phyloP scores from a whole-genome alignment of 306 rosid genomes.

The Inga oerstediana region DNA sequence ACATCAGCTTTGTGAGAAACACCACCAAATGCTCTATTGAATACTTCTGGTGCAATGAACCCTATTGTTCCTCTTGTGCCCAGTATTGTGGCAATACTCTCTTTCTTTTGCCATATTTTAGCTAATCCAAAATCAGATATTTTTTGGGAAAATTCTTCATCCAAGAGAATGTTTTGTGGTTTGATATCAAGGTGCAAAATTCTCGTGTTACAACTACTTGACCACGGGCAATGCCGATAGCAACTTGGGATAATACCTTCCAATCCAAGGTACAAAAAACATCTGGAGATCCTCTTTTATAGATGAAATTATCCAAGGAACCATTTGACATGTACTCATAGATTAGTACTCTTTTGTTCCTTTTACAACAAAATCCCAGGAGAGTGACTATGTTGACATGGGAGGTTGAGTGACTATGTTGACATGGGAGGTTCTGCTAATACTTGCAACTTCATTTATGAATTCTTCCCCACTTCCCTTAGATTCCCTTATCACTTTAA shows the following conservation, averaged over 20 bases:
- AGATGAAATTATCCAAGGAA: neutral
- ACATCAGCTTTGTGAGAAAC: conserved; percentile 8
- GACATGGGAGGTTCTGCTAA: neutral
- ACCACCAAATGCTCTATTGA: conserved; percentile 20
- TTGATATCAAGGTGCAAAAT: neutral
- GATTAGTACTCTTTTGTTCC: neutral
- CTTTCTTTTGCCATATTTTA: neutral
- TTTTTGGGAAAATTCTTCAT: neutral
- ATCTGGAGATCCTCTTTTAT: neutral
- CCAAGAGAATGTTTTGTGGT: neutral
- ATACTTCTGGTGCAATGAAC: neutral
- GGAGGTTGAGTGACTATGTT: neutral
- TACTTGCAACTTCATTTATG: neutral
- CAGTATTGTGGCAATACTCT: neutral
- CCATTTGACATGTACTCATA: neutral
- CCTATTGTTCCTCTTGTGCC: conserved; percentile 17
- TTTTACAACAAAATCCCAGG: neutral
- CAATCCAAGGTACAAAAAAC: neutral
- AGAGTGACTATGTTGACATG: neutral
- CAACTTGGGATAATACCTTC: neutral
- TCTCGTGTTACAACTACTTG: neutral
- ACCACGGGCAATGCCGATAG: neutral
- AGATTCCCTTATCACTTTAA: neutral
- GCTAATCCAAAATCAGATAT: neutral
- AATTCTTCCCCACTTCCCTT: neutral